phyloP scores from a whole-genome alignment of 495 filamentous ascomycete species.

The Chaetomidium leptoderma region DNA sequence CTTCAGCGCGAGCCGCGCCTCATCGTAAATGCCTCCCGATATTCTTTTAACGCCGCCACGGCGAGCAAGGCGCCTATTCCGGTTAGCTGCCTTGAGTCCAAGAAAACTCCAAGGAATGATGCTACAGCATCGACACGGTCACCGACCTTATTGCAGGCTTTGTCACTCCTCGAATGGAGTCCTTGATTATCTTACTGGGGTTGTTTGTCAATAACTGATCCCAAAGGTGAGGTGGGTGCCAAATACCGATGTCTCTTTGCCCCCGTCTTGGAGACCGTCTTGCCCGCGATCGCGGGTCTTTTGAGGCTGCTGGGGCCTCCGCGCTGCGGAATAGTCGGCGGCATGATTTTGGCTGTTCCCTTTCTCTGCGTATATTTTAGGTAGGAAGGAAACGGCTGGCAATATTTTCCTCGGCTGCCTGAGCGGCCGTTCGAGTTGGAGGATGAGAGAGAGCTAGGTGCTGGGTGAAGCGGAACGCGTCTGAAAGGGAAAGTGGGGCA shows the following conservation, averaged over 20 bases:
- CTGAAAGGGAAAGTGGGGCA: too few relatives aligned
- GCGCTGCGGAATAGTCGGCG: conserved; percentile 21
- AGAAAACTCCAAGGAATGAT: not conserved
- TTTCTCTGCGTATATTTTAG: too few relatives aligned
- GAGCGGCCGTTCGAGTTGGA: too few relatives aligned
- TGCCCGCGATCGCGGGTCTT: conserved; percentile 15
- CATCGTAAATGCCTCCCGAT: conserved; percentile 64
- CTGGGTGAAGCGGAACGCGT: too few relatives aligned
- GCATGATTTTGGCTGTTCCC: conserved; percentile 23
- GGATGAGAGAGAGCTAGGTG: too few relatives aligned
- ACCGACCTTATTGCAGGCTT: conserved; percentile 51
- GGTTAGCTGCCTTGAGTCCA: conserved; percentile 36
- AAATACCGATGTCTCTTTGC: conserved; percentile 33
- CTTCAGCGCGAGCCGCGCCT: conserved; percentile 54
- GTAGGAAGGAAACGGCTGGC: not conserved
- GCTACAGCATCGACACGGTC: not conserved
- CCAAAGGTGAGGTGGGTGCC: not conserved
- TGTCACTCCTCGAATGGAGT: conserved; percentile 61
- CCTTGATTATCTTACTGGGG: conserved; percentile 59
- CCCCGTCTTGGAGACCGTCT: conserved; percentile 19
- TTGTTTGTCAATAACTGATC: too few relatives aligned
- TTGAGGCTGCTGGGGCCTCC: conserved; percentile 23
- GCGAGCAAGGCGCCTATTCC: conserved; percentile 67
- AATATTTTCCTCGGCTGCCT: not conserved
- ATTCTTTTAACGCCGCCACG: conserved; percentile 77